Evolutionary conservation across 257 asterid species (phyloP), one percentile per base, ranked within the genome.

Genomic region (Solanum chiquidenum): DNA sequence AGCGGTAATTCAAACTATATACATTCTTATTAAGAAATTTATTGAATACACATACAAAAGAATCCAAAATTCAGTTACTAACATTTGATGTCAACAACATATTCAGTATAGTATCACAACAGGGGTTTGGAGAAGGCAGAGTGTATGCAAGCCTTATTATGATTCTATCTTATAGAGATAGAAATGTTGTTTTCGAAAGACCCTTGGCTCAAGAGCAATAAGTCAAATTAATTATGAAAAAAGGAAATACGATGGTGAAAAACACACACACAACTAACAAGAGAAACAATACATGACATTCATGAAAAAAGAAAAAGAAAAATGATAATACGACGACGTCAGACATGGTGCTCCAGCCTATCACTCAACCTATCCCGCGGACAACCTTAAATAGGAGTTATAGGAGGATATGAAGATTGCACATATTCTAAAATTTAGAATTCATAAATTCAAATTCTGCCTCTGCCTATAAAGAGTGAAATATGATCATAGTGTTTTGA

Each of bases 381-480:
- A 71, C 7, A 9, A 31, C 8, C 1, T 71, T 71, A 31, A 4
- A 71, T 16, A 16, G 31, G 31, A 29, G 31, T 29, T 29, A 29
- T 29, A 29, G 6, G 16, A 31, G 12, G 5, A 7, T 71, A 69
- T 14, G 1, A 7, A 14, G 1, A 2, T 6, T 1, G 0, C 1
- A 3, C 4, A 27, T 68, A 13, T 0, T 6, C 5, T 29, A 14
- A 13, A 1, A 69, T 31, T 69, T 3, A 69, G 0, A 69, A 3
- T 2, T 1, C 0, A 69, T 7, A 13, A 71, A 31, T 69, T 14
- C 40, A 69, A 69, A 69, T 33, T 20, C 6, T 1, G 0, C 1
- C 7, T 71, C 0, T 18, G 1, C 0, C n/a, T 31, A 71, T 3
- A 3, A 68, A 13, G 23, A 6, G 62, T 1, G 0, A 5, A 0